Base-by-base conservation (phyloP, 345 rosid species). In the Turnera subulata region DNA sequence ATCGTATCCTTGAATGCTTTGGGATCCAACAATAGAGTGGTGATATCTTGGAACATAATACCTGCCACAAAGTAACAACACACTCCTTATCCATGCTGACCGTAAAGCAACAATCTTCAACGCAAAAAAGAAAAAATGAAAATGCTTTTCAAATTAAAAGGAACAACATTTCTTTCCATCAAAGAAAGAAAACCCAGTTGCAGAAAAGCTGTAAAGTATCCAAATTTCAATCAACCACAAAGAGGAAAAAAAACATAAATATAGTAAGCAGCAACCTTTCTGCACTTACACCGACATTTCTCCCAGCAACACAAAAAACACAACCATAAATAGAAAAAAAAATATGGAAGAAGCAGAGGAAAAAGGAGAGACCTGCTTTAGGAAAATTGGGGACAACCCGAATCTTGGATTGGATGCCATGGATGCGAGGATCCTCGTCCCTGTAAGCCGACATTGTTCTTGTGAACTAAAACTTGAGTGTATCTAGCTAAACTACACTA, bases 1-100 rank as follows among this genome's bases (percentile, higher is more conserved):
- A 94, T 67, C 23, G 99, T 80, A 59, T 87, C 97, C 79, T 84
- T 94, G 76, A 94, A 94, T 14, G 94, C 90, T 63, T 81, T 72
- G 19, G 92, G 88, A 76, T 94, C 88, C 75, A 90, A 78, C 55
- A 94, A 72, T 47, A 90, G 85, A 21, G 97, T 85, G 24, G 99
- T 90, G 65, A 94, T 84, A 73, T 94, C 99, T 66, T 87, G 97
- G 69, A 94, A 94, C 96, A 87, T 90, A 21, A 90, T 90, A 53
- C 97, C 97, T 94, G 80, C 70, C 68, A 66, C 49, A 55, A 49
- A 18, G 44, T 46, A 53, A 56, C 14, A 48, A 61, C 32, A 38
- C 40, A 37, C 13, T 13, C 14, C 45, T 42, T 16, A 42, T 11
- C 16, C n/a, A 2, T 5, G n/a, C 45, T 15, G n/a, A 42, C 45